Evolutionary conservation across 805 yeast species (phyloP).

Genomic region (Jamesozyma lodderae): DNA sequence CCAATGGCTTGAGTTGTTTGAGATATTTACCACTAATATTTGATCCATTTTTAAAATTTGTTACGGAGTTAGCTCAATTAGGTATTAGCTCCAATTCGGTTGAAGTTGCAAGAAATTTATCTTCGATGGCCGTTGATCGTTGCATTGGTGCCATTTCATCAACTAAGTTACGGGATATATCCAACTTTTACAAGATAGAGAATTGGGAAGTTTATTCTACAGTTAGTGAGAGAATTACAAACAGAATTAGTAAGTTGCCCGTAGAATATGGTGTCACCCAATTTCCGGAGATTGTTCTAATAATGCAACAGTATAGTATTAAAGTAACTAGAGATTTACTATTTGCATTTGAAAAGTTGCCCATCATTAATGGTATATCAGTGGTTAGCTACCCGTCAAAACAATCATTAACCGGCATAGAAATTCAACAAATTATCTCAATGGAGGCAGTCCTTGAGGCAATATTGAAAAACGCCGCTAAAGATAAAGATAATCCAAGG

Average conservation of each 20-base stretch:
- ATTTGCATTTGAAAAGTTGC: slow-evolving; percentile 28
- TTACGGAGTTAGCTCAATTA: slow-evolving; percentile 38
- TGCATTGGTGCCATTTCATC: slow-evolving; percentile 41
- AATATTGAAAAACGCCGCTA: slow-evolving; percentile 34
- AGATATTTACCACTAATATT: slow-evolving; percentile 42
- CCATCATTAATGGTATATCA: slow-evolving; percentile 30
- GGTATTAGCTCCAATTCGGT: slow-evolving; percentile 33
- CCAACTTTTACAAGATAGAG: slow-evolving; percentile 33
- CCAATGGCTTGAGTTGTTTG: slow-evolving; percentile 54
- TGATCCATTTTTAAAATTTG: slow-evolving; percentile 34
- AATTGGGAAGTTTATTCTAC: slow-evolving; percentile 32
- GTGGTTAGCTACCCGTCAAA: slow-evolving; percentile 32
- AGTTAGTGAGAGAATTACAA: slow-evolving; percentile 7
- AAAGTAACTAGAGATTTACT: slow-evolving; percentile 28
- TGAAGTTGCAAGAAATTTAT: slow-evolving; percentile 31
- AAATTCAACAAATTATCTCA: slow-evolving; percentile 33
- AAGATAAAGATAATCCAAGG: slow-evolving; percentile 33
- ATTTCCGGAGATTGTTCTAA: slow-evolving; percentile 30
- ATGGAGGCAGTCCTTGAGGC: slow-evolving; percentile 41
- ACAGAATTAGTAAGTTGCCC: neutral
- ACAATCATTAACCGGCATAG: slow-evolving; percentile 33
- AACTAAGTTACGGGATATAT: slow-evolving; percentile 44
- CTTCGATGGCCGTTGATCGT: slow-evolving; percentile 34
- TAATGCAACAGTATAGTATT: slow-evolving; percentile 30
- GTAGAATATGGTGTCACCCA: slow-evolving; percentile 31